Evolutionary conservation across 768 basidiomycete genomes (phyloP), one percentile per base, ranked within the genome.

Genomic region (Boletus vinaceobasis): DNA sequence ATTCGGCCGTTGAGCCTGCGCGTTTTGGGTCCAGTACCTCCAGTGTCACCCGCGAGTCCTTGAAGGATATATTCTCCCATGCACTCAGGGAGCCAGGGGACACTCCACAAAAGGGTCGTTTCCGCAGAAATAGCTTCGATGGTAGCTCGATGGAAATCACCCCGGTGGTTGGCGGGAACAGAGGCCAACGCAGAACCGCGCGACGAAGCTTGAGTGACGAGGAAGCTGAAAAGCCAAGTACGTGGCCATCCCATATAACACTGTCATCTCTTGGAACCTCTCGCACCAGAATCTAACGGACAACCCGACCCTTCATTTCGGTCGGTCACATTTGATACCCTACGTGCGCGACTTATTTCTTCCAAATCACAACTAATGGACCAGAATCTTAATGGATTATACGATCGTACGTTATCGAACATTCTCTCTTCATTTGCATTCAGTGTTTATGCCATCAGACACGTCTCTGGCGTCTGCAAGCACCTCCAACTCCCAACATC

Each of bases 201-300:
- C 75, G 81, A 36, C 77, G 73, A 60, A 88, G 84, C 63, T 56
- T 84, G 59, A 87, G 85, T 61, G 87, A 88, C 59, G 86, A 88
- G 62, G 87, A 88, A 62, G 67, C 72, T 3, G 86, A 85, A 35
- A 77, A 76, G 57, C 62, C 76, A 51, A 75, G 86, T 88, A 68
- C 63, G 84, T 61, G 19, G 1, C 43, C 49, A 21, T 37, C 33
- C 51, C 53, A 33, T 64, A 43, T 55, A 50, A 50, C 50, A 29
- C 40, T 52, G 37, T 15, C 44, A 21, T 54, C n/a, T 46, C 49
- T 50, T 43, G 8, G 23, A 45, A 60, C 52, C 19, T 46, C 10
- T n/a, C 44, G n/a, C 42, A 23, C 48, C 48, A 71, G 69, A 63
- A 57, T 60, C 56, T 31, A 51, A 49, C 42, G 59, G 58, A 57